phyloP scores from a whole-genome alignment of 331 rosid species.

The Malus hybrid region DNA sequence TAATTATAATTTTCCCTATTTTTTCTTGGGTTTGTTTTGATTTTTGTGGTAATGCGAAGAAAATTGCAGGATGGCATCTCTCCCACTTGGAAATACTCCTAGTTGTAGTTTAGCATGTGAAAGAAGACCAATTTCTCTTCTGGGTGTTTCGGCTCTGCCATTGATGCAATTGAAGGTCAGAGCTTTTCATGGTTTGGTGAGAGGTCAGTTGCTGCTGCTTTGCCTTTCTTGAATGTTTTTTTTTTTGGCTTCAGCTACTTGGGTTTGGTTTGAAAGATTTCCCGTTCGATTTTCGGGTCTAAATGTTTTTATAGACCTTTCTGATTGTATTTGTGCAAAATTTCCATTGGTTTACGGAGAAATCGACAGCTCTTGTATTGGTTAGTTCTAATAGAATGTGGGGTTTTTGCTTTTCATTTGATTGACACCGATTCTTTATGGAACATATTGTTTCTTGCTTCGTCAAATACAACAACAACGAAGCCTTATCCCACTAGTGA shows the following conservation, averaged over 20 bases:
- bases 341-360: not conserved
- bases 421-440: no score
- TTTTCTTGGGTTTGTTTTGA: not conserved
- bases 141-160: slow-evolving; percentile 47
- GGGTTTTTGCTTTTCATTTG: not conserved
- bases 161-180: slow-evolving; percentile 20
- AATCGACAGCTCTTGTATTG: not conserved
- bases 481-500: no score
- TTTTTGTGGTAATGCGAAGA: not conserved
- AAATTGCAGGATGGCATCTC: slow-evolving; percentile 25
- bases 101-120: slow-evolving; percentile 31
- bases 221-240: not conserved
- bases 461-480: no score
- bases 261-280: not conserved
- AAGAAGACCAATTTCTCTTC: slow-evolving; percentile 21
- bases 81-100: slow-evolving; percentile 24
- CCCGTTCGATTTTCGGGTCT: not conserved
- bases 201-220: slow-evolving; percentile 37
- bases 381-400: not conserved
- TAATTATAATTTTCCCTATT: not conserved
- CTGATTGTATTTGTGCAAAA: not conserved
- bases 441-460: no score
- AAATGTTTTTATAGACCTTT: not conserved
- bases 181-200: slow-evolving; percentile 23
- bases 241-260: not conserved